A percentile compares a stretch with the other conserved stretches of the same genome.
Evolutionary conservation across 1,284 basidiomycete species (phyloP).

Genomic region (Cryptococcus sp.): DNA sequence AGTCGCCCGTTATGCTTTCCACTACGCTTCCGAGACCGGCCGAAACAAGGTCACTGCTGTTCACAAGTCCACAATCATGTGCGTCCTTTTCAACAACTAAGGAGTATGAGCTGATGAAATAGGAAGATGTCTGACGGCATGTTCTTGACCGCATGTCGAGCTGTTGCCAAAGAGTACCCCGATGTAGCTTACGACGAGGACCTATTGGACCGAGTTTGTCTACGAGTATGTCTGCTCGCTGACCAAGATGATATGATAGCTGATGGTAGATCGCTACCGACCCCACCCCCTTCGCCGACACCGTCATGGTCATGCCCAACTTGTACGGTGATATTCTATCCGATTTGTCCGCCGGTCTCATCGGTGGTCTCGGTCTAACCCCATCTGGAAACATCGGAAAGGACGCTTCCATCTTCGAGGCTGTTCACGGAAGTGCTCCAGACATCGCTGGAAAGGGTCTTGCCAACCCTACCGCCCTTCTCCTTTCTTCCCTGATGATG

Average conservation of each 20-base stretch:
- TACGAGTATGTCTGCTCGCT: conserved; percentile 58
- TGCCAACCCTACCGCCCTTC: conserved; percentile 95
- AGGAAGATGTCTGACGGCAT: conserved; percentile 99
- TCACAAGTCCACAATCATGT: conserved; percentile 99
- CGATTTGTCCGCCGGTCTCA: conserved; percentile 98
- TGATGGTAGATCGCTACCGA: conserved; percentile 73
- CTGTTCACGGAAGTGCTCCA: conserved; percentile 90
- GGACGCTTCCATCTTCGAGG: conserved; percentile 99
- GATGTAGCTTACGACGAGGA: conserved; percentile 94
- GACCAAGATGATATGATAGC: background rate
- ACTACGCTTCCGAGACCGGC: conserved; percentile 85
- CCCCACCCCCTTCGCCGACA: conserved; percentile 88
- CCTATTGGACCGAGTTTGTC: conserved; percentile 91
- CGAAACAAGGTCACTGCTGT: conserved; percentile 95
- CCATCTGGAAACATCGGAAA: conserved; percentile 97
- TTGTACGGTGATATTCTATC: conserved; percentile 87
- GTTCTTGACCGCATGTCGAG: conserved; percentile 97
- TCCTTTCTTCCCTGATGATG: conserved; percentile 97
- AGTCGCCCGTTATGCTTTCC: conserved; percentile 97
- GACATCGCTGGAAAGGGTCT: conserved; percentile 77
- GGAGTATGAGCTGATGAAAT: background rate
- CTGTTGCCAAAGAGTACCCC: conserved; percentile 95
- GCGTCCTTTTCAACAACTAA: conserved; percentile 5
- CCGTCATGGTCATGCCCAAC: conserved; percentile 99
- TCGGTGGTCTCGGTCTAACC: conserved; percentile 95